Base-by-base conservation (phyloP, 169 alveolate species). In the Cryptosporidium meleagridis region DNA sequence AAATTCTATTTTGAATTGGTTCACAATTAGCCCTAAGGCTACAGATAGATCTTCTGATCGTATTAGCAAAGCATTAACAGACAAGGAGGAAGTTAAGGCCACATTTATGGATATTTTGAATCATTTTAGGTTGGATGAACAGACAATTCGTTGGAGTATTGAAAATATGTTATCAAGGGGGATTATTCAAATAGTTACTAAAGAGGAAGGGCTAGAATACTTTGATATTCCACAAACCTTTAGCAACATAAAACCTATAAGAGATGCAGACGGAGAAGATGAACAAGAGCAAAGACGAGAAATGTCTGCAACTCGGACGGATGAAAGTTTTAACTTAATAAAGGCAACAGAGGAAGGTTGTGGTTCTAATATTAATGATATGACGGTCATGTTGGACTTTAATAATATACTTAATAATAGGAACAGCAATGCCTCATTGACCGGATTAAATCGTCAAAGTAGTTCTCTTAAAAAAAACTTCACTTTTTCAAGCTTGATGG, bases 381-480 rank as follows among this genome's bases (percentile, higher is more conserved):
- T 80, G 73, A 80, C 89, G 8, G 89, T 80, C 21, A 80, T 80
- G 89, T 33, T 80, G 33, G 89, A 80, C 62, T 80, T 80, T 29
- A 80, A 45, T n/a, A 58, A 31, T 29, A 21, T 80, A 7, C 41
- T 26, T 6, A 59, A 59, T n/a, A 55, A 31, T 18, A 59, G 70
- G 10, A 58, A 9, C 26, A 23, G 48, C 6, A 37, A 14, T n/a
- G 6, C 72, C 12, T 65, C 72, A 5, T n/a, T 55, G 18, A 37
- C n/a, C 10, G 67, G 29, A 16, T 9, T 55, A 8, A 26, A 26
- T 23, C 16, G 45, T 14, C 68, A 58, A 26, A 23, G 33, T 0
- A 61, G 37, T 16, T 18, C 26, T 10, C 33, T 33, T 21, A 37
- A 39, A 5, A 52, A 70, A 45, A 52, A 44, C 65, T 26, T 55